Evolutionary conservation across 208 protist genomes (phyloP).

Genomic region (Wallacemonas sp.): DNA sequence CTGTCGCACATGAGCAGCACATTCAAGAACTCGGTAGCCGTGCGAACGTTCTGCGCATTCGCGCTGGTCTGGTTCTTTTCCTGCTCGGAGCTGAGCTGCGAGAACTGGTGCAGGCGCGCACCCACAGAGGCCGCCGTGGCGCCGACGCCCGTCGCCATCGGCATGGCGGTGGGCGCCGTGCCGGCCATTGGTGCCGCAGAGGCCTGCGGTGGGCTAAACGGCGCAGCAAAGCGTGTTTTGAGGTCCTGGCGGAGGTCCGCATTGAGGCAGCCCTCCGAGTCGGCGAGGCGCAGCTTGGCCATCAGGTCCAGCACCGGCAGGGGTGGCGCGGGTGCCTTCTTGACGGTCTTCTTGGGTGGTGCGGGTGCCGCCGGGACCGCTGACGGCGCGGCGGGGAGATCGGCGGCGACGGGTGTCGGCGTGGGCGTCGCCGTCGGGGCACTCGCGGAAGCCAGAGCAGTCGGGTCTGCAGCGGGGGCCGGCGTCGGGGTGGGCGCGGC

Average conservation of each 20-base stretch:
- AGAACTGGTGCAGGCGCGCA: conserved; percentile 4
- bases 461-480: background rate
- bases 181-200: background rate
- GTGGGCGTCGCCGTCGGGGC: background rate
- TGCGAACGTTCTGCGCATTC: conserved; percentile 19
- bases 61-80: conserved; percentile 1
- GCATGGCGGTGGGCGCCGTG: no score
- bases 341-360: conserved; percentile 2
- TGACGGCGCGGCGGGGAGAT: background rate
- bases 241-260: conserved; percentile 40
- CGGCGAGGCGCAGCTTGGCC: conserved; percentile 24
- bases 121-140: background rate
- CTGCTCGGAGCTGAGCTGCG: background rate
- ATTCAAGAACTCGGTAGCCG: conserved; percentile 31
- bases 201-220: conserved; percentile 27
- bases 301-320: conserved; percentile 19
- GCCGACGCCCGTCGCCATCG: conserved; percentile 1
- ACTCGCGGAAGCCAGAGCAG: background rate
- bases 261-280: conserved; percentile 31
- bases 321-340: background rate
- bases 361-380: background rate
- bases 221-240: conserved; percentile 42
- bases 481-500: background rate
- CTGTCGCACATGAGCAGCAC: conserved; percentile 53
- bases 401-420: background rate